Evolutionary conservation across 75 land plant genomes (phyloP), one percentile per base, ranked within the genome.

Genomic region (Sequoia sempervirens): DNA sequence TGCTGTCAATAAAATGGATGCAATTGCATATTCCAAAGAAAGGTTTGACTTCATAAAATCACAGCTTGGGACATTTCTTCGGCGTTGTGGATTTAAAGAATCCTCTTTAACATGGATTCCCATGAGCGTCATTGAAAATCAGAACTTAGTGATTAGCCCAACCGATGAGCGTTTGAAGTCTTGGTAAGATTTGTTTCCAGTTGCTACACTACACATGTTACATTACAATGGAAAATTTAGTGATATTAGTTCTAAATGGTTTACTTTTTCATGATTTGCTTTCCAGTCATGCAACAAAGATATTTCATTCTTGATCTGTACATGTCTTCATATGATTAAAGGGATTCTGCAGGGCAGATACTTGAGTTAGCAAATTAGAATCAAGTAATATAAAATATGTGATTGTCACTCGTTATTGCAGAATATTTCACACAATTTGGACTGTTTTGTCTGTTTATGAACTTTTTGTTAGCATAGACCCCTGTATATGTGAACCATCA

Each of bases 1-100:
- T 82, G 96, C 92, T 43, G 92, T 98, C 26, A 98, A 98, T 90
- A 98, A 98, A 88, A 89, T 98, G 96, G 99, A 98, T 88, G 85
- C 80, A 1, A 93, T 98, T 4, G 92, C 81, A 4, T 98, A 90
- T 70, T 98, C 98, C 1, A 87, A 91, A 83, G 95, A 94, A 79
- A 90, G 99, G 54, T 96, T 92, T 92, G 93, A 96, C 80, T 80
- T 82, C 38, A 92, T 98, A 30, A 94, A 93, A 80, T 20, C 66
- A 47, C 88, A 91, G 64, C 90, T 98, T 79, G 92, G 91, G 30
- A 82, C 91, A 8, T 94, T 96, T 85, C 87, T 98, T 14, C 90
- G 91, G 81, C 88, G 93, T 32, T 98, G 96, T 91, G 92, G 92
- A 36, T 98, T 94, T 82, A 96, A 93, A 84, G 98, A 96, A 41